Base-by-base conservation (phyloP, 345 rosid species). In the Eucalyptus erythrocorys region DNA sequence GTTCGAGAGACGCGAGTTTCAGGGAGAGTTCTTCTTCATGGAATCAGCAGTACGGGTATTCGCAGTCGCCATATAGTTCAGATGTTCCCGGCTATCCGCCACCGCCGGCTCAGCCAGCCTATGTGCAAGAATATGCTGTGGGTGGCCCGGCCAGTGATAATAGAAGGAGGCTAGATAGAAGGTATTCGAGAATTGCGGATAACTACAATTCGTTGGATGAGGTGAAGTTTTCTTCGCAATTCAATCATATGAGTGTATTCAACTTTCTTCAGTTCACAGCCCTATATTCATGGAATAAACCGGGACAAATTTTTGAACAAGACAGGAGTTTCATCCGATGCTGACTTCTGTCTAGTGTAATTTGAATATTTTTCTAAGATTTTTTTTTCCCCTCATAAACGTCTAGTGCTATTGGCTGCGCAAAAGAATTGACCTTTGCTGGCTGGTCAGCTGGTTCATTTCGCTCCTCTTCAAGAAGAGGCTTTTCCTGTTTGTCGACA, bases 171-270 rank as follows among this genome's bases (percentile, higher is more conserved):
- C 92, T 96, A 88, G 98, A 96, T 14, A 93, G 96, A 53, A 96
- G 91, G 94, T 96, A 92, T 89, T 97, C 98, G 3, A 94, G 90
- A 87, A 95, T 97, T 87, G 93, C 97, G 4, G 99, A 97, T 90
- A 85, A 96, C 71, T 97, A 94, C 93, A 93, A 91, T 86, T 95
- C 99, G 85, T 92, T 97, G 81, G 96, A 96, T 11, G 96, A 97
- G 96, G 99, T 97, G 86, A 90, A 87, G 34, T 87, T 57, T 40
- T 32, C 48, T 26, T 49, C 7, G 26, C 53, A 15, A 10, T 82
- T 21, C 24, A 16, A 26, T 42, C 10, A 27, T 42, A 48, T 5
- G 27, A 24, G 16, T 10, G 76, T 12, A 48, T 55, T 55, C 48
- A 45, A 45, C 43, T 32, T 87, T 48, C 81, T 42, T 87, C 81